Evolutionary conservation across 164 flowering plant species (phyloP), one percentile per base, ranked within the genome.

Genomic region (Nymphaea thermarum): DNA sequence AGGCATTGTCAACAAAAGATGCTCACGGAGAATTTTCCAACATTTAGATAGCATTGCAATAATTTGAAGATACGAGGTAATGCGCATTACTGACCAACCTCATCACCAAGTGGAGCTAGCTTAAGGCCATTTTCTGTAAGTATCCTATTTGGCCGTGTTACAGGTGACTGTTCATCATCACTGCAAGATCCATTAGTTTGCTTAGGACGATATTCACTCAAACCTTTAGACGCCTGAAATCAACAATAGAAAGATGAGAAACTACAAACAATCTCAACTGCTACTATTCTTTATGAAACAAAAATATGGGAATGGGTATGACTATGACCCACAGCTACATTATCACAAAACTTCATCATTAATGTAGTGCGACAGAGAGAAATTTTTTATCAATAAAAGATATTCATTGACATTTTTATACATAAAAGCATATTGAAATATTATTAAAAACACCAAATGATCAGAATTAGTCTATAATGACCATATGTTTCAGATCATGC

Each of bases 91-190:
- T 11, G 36, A 17, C n/a, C 53, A 70, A 84, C 97, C 91, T 81
- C 85, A 10, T 66, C 65, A 76, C 87, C 71, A 42, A 85, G 73
- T 68, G 92, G 90, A 75, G 85, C 80, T 62, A 90, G 74, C 45
- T 63, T 73, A 65, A 85, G 71, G 67, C 76, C 72, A 65, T 85
- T 77, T 78, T 79, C 86, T 5, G 86, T 80, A 17, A 84, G 72
- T 71, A 71, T 68, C 74, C 84, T 78, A 3, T 15, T 66, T 4
- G 68, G 66, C 68, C 74, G 72, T 8, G 63, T 68, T 73, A 70
- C 80, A 17, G 65, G 43, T 36, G 57, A 67, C 64, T 68, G 62
- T 44, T 74, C 71, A 44, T 70, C 16, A 43, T 60, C 71, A 65
- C 63, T 76, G 68, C 43, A 68, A 66, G 76, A 65, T 47, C 62